These are phyloP conservation scores for Talaromyces amestolkiae DNA, from an alignment of 2,329 filamentous ascomycete genomes.

Conservation along the genomic window DNA sequence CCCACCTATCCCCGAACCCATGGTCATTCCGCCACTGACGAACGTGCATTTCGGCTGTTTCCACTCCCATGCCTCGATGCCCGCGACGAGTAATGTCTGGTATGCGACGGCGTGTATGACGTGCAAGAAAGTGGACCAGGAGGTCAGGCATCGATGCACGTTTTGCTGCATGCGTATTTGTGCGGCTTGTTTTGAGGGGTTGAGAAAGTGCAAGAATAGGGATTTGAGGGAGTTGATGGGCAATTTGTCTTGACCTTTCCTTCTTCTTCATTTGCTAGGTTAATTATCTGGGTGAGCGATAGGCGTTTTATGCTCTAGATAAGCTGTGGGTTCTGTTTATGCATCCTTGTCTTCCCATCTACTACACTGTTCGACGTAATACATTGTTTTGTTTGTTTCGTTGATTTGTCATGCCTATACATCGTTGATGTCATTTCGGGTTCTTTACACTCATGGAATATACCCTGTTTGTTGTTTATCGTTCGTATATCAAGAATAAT, in stretches of 20 bases:
- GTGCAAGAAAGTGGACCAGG: slow-evolving; percentile 39
- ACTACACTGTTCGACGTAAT: background rate
- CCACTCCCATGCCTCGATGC: slow-evolving; percentile 40
- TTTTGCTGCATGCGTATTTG: slow-evolving; percentile 45
- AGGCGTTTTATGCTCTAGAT: background rate
- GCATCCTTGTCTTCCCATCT: background rate
- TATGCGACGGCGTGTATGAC: slow-evolving; percentile 45
- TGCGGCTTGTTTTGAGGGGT: slow-evolving; percentile 31
- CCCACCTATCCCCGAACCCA: slow-evolving; percentile 34
- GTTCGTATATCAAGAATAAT: background rate
- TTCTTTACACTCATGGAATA: slow-evolving; percentile 7
- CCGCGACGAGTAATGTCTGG: slow-evolving; percentile 37
- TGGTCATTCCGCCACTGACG: slow-evolving; percentile 34
- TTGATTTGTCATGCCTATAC: background rate
- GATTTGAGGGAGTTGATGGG: slow-evolving; percentile 36
- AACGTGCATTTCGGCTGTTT: slow-evolving; percentile 40
- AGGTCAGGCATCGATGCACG: slow-evolving; percentile 40
- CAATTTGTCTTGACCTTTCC: slow-evolving; percentile 1
- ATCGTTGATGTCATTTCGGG: background rate
- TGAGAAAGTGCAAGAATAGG: slow-evolving; percentile 34
- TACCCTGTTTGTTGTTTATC: background rate
- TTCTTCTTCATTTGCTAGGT: background rate
- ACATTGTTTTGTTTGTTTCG: background rate
- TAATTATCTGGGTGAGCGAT: background rate
- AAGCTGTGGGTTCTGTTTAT: background rate